phyloP scores from a whole-genome alignment of 78 protist species.

The Pelomyxa schiedti region DNA sequence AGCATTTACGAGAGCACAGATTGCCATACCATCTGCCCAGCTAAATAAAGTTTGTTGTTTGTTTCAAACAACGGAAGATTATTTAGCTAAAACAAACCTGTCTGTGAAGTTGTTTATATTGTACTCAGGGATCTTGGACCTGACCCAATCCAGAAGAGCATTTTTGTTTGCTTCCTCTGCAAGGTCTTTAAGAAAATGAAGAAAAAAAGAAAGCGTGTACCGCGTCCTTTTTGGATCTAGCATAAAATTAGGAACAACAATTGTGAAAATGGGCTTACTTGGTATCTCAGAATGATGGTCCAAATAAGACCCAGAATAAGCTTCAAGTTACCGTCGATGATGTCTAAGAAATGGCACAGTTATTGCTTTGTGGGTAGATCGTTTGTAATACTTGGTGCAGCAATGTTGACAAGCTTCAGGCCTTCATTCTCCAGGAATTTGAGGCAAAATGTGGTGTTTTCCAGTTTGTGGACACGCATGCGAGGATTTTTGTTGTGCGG shows the following conservation, averaged over 20 bases:
- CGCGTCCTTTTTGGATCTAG: constrained; percentile 41
- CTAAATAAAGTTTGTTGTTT: too few relatives aligned
- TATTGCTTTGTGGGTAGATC: neutral
- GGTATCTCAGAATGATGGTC: constrained; percentile 68
- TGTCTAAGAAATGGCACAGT: constrained; percentile 17
- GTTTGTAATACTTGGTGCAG: neutral
- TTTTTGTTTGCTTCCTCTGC: constrained; percentile 41
- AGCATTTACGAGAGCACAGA: constrained; percentile 45
- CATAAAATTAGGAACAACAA: too few relatives aligned
- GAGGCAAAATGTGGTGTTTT: neutral
- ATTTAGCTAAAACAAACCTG: too few relatives aligned
- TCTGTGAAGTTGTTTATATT: constrained; percentile 41
- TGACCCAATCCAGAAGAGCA: constrained; percentile 61
- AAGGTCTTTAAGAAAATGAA: neutral
- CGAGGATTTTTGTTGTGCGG: neutral
- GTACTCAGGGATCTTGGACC: constrained; percentile 40
- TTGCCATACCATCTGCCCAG: constrained; percentile 53
- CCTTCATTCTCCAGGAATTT: neutral
- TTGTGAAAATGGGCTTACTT: too few relatives aligned
- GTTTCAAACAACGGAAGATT: neutral
- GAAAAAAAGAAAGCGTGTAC: neutral
- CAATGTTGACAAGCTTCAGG: constrained; percentile 8
- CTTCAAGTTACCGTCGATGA: constrained; percentile 54
- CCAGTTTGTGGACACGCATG: neutral
- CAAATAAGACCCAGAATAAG: constrained; percentile 66